Percentiles rank a stretch among this genome's conserved stretches.
Conservation (phyloP, 257 asterid genomes). For the Linaria vulgaris region DNA sequence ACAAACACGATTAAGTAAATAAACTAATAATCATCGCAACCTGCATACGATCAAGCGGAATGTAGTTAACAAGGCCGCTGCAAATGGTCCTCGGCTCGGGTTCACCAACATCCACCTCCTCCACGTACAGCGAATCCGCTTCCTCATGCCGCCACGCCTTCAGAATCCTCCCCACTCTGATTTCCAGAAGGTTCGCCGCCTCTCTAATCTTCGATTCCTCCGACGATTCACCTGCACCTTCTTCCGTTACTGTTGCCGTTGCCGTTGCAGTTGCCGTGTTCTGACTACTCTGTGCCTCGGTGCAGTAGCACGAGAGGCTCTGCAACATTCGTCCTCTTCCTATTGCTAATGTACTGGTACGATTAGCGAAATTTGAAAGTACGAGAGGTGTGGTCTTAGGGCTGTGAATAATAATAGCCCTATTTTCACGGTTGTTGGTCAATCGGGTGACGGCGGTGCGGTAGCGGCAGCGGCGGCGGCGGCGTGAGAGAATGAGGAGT, state of each 20-base stretch:
- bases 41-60: conserved; percentile 72
- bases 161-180: conserved; percentile 72
- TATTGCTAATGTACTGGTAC: background rate
- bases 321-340: background rate
- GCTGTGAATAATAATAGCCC: too few species aligned
- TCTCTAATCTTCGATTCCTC: conserved; percentile 40
- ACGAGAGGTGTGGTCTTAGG: too few species aligned
- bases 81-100: conserved; percentile 83
- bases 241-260: conserved; percentile 9
- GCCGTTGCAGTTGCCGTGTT: conserved; percentile 4
- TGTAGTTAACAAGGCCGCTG: conserved; percentile 83
- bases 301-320: conserved; percentile 35
- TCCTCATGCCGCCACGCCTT: conserved; percentile 89
- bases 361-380: too few species aligned
- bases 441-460: too few species aligned
- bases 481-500: too few species aligned
- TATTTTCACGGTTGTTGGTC: too few species aligned
- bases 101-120: conserved; percentile 95
- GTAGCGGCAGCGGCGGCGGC: too few species aligned
- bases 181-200: conserved; percentile 72
- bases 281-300: conserved; percentile 25
- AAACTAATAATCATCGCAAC: conserved; percentile 31
- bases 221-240: conserved; percentile 19
- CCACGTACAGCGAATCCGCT: conserved; percentile 94
- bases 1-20: background rate